Evolutionary conservation across 2,329 filamentous ascomycete genomes (phyloP).

Genomic region (Cladosporium cucumerinum): DNA sequence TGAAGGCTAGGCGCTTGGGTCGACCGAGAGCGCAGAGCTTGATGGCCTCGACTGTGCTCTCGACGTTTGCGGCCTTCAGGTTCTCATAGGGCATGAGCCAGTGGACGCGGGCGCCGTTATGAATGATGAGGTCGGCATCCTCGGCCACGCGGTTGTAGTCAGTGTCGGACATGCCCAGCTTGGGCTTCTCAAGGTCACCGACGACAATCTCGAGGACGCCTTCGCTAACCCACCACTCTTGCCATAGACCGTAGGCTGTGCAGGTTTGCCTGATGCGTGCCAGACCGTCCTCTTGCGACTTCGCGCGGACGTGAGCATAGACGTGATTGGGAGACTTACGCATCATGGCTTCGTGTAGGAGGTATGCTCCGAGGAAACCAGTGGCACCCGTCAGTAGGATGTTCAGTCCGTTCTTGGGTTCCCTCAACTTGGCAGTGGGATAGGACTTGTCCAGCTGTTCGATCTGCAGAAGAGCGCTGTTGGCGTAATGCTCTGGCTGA

Average conservation of each 20-base stretch:
- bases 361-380: conserved; percentile 80
- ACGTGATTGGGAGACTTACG: conserved; percentile 55
- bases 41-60: conserved; percentile 74
- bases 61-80: conserved; percentile 71
- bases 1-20: conserved; percentile 75
- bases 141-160: conserved; percentile 64
- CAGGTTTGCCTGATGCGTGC: conserved; percentile 65
- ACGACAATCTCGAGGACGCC: conserved; percentile 59
- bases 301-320: conserved; percentile 72
- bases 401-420: conserved; percentile 29
- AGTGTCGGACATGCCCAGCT: conserved; percentile 66
- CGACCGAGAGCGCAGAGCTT: conserved; percentile 72
- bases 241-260: conserved; percentile 77
- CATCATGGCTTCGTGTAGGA: conserved; percentile 71
- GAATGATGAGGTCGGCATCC: conserved; percentile 65
- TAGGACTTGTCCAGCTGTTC: conserved; percentile 41
- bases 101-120: conserved; percentile 77
- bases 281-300: conserved; percentile 57
- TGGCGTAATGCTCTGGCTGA: conserved; percentile 50
- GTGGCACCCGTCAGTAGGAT: conserved; percentile 86
- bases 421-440: conserved; percentile 29
- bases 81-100: conserved; percentile 78
- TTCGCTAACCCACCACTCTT: conserved; percentile 61
- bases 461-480: conserved; percentile 52
- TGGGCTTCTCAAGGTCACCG: conserved; percentile 70